Evolutionary conservation across 257 asterid genomes (phyloP).

Genomic region (Solanum chiquidenum): DNA sequence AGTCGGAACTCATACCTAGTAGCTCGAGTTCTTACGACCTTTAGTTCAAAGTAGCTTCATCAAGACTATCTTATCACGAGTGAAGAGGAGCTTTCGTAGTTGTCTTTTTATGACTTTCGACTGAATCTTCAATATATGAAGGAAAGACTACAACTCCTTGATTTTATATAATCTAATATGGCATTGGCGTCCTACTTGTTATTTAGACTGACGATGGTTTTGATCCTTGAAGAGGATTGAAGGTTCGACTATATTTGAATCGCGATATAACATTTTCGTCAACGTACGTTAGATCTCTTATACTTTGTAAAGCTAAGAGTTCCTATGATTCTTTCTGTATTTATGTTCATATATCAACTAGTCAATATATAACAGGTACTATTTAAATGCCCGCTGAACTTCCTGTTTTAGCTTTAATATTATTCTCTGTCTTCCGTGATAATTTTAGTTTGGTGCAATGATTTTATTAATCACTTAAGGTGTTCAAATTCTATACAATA

Average conservation of each 20-base stretch:
- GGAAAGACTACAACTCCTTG: background rate
- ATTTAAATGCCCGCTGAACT: background rate
- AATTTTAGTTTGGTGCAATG: background rate
- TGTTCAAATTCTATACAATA: background rate
- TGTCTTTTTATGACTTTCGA: background rate
- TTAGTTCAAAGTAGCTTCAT: background rate
- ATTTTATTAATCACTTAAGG: background rate
- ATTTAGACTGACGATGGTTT: background rate
- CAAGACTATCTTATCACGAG: background rate
- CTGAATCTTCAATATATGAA: background rate
- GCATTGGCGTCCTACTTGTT: background rate
- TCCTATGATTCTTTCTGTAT: too few species aligned
- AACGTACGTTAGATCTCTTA: too few species aligned
- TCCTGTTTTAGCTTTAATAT: background rate
- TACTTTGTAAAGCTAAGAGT: too few species aligned
- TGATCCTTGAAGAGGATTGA: background rate
- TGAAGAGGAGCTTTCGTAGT: background rate
- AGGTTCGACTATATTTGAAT: fast-evolving
- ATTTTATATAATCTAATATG: too few species aligned
- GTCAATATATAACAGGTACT: background rate
- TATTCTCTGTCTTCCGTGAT: background rate
- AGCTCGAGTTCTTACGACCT: too few species aligned
- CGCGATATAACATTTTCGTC: too few species aligned
- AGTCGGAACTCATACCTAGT: too few species aligned
- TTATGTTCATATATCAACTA: background rate